Base-by-base conservation (phyloP, 108 stramenopile genomes). In the Hondaea fermentalgiana region DNA sequence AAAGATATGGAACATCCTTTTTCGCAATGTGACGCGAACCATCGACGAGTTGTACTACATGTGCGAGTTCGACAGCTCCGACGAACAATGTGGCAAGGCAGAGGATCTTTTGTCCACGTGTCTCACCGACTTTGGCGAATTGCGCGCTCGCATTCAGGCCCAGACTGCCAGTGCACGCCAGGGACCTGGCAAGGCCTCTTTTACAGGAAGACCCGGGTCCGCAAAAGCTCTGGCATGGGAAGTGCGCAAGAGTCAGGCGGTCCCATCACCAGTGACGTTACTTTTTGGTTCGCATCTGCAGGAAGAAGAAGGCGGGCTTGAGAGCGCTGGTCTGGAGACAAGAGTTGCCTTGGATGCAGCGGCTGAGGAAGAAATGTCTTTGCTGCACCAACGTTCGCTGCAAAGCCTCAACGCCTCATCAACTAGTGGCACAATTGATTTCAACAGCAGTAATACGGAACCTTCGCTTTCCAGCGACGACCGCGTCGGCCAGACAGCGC, bases 41-140 rank as follows among this genome's bases (percentile, higher is more conserved):
- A 53, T 83, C 16, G 76, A 83, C 76, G 76, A 83, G 28, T 53
- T 83, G 76, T 83, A 83, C 51, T 83, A 83, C 76, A 83, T 83
- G 76, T 83, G 76, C 51, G 76, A 83, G 51, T 47, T 83, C n/a
- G 76, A 83, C 51, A 83, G 76, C 28, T 47, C 76, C n/a, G 76
- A 35, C 51, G 76, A 8, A 23, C 76, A 83, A 12, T 83, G 76
- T 23, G 76, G n/a, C n/a, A 47, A 47, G 19, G 76, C 76, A 19
- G 76, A 53, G 76, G 76, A 83, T 14, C 6, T 83, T 16, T 45
- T 83, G 10, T 12, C n/a, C 19, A 21, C 45, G 25, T 83, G 51
- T 23, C 23, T 83, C 1, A 47, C 8, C 76, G 76, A 83, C 10
- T 83, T 83, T 23, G 14, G 28, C n/a, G 76, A 83, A 12, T 28